Evolutionary conservation across 257 asterid genomes (phyloP).

Genomic region (Fraxinus excelsior): DNA sequence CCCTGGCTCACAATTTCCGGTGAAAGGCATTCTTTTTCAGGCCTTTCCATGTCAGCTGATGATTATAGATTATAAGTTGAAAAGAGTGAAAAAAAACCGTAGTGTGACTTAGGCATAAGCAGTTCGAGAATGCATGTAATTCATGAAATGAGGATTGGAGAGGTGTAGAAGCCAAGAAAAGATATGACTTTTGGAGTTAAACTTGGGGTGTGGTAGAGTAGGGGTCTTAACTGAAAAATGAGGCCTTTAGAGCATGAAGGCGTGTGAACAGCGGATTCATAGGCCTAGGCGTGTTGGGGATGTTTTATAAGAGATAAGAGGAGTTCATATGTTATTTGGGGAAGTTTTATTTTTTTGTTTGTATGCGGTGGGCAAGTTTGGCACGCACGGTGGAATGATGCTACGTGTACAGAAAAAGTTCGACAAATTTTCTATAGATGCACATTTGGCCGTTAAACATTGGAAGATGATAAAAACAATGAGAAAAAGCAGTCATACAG

Average conservation of each 20-base stretch:
- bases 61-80: not conserved
- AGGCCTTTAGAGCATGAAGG: slow-evolving; percentile 22
- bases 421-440: too few relatives aligned
- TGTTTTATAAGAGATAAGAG: not conserved
- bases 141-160: not conserved
- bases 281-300: slow-evolving; percentile 8
- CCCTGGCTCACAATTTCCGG: slow-evolving; percentile 55
- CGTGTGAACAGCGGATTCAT: slow-evolving; percentile 22
- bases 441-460: too few relatives aligned
- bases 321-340: not conserved
- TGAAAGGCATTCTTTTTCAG: slow-evolving; percentile 41
- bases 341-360: not conserved
- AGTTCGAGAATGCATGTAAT: not conserved
- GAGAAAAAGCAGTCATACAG: too few relatives aligned
- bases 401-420: too few relatives aligned
- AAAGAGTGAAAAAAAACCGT: not conserved
- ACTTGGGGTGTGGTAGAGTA: not conserved
- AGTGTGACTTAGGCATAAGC: not conserved
- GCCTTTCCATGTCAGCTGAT: slow-evolving; percentile 38
- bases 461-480: too few relatives aligned
- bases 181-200: slow-evolving; percentile 8
- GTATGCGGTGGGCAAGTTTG: not conserved
- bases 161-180: not conserved
- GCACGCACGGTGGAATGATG: too few relatives aligned
- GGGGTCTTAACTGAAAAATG: slow-evolving; percentile 24